phyloP scores from a whole-genome alignment of 2,329 filamentous ascomycete genomes.

The Tolypocladium nubicola region DNA sequence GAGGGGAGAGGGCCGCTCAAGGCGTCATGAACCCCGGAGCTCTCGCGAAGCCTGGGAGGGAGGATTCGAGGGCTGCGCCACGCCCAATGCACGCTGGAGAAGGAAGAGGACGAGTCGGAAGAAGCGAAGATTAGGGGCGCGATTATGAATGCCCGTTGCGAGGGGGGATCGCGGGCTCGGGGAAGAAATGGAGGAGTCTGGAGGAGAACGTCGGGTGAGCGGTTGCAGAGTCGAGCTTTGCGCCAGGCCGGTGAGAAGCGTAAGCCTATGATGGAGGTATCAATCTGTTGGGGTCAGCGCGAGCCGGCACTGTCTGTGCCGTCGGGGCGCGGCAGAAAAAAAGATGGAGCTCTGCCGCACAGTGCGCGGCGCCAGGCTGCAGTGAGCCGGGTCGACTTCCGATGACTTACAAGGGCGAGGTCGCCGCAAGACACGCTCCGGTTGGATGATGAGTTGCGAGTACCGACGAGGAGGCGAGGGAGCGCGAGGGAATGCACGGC shows the following conservation, averaged over 20 bases:
- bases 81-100: not conserved
- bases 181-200: not conserved
- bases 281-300: conserved; percentile 3
- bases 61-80: not conserved
- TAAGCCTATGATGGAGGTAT: not conserved
- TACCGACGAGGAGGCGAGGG: too few relatives aligned
- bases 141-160: not conserved
- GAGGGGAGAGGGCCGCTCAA: not conserved
- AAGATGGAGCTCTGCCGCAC: not conserved
- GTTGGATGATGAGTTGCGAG: too few relatives aligned
- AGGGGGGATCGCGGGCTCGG: not conserved
- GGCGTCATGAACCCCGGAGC: not conserved
- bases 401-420: too few relatives aligned
- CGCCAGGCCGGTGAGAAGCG: not conserved
- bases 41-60: not conserved
- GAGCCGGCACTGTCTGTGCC: not conserved
- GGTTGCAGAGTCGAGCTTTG: not conserved
- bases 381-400: not conserved
- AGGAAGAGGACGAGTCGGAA: too few relatives aligned
- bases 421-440: too few relatives aligned
- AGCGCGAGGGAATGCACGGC: too few relatives aligned
- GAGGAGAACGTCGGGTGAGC: not conserved
- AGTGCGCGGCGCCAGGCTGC: not conserved
- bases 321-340: not conserved
- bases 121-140: not conserved